phyloP scores from a whole-genome alignment of 2,329 filamentous ascomycete genomes.

The Didymella lethalis region DNA sequence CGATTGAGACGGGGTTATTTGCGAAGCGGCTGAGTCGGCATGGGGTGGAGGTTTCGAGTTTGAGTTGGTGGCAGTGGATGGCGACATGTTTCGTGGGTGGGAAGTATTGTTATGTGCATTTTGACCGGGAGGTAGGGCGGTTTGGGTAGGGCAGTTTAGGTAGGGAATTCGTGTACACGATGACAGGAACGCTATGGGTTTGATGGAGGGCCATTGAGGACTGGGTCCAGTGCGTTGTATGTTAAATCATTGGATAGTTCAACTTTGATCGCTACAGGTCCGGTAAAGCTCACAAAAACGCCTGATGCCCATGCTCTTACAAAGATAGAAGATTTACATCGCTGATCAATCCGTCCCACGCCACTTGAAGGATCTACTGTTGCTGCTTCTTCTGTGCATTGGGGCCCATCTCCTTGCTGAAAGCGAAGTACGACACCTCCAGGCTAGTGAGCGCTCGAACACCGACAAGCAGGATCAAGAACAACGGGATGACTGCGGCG shows the following conservation, averaged over 20 bases:
- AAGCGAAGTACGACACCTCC: conserved; percentile 90
- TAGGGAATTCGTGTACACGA: neutral
- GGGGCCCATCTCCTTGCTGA: conserved; percentile 96
- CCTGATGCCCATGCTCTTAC: conserved; percentile 29
- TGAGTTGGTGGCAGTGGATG: conserved; percentile 37
- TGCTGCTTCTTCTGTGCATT: conserved; percentile 82
- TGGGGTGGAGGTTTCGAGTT: conserved; percentile 27
- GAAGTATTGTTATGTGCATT: conserved; percentile 33
- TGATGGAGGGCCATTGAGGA: neutral
- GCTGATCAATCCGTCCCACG: neutral
- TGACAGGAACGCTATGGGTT: neutral
- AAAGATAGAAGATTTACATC: conserved; percentile 24
- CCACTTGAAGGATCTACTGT: neutral
- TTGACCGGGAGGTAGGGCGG: conserved; percentile 29
- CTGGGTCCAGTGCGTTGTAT: neutral
- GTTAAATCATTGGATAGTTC: conserved; percentile 8
- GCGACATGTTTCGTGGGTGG: conserved; percentile 38
- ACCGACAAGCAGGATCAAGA: conserved; percentile 80
- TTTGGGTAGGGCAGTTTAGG: conserved; percentile 11
- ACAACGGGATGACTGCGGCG: conserved; percentile 72
- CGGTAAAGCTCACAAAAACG: conserved; percentile 22
- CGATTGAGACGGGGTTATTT: conserved; percentile 33
- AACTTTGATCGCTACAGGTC: conserved; percentile 6
- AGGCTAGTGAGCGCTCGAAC: conserved; percentile 79
- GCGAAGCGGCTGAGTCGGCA: conserved; percentile 25